These are phyloP conservation scores for Solanum pennellii DNA, from an alignment of 257 asterid species.

Conservation along the genomic window DNA sequence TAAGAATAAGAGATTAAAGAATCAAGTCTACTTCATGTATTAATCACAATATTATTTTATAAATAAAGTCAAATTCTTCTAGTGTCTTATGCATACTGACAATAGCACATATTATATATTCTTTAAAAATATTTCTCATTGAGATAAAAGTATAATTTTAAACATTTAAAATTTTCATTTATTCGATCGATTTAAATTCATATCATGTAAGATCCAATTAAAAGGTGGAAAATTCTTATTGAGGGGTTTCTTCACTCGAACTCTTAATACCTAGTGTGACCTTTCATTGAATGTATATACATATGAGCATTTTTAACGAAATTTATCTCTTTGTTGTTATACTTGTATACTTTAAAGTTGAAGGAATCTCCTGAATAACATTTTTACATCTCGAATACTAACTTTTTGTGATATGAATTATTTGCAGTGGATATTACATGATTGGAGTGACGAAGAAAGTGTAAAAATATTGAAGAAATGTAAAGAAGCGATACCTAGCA, in stretches of 20 bases:
- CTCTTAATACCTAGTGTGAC: too few species aligned
- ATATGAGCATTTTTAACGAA: not conserved
- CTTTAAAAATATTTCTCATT: not conserved
- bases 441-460: conserved; percentile 16
- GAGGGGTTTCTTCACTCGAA: too few species aligned
- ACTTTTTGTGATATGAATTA: not conserved
- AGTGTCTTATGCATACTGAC: not conserved
- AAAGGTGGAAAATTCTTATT: not conserved
- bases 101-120: not conserved
- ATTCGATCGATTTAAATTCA: not conserved
- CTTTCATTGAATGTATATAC: not conserved
- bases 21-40: not conserved
- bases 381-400: not conserved
- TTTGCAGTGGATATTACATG: conserved; percentile 21
- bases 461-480: conserved; percentile 6
- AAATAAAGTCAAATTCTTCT: not conserved
- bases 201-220: not conserved
- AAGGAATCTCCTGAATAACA: not conserved
- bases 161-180: not conserved
- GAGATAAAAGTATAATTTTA: not conserved
- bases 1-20: not conserved
- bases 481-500: conserved; percentile 9
- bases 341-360: not conserved
- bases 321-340: fast-evolving
- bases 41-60: not conserved